These are phyloP conservation scores for Eimeria maxima DNA, from an alignment of 169 alveolate species.

Conservation along the genomic window DNA sequence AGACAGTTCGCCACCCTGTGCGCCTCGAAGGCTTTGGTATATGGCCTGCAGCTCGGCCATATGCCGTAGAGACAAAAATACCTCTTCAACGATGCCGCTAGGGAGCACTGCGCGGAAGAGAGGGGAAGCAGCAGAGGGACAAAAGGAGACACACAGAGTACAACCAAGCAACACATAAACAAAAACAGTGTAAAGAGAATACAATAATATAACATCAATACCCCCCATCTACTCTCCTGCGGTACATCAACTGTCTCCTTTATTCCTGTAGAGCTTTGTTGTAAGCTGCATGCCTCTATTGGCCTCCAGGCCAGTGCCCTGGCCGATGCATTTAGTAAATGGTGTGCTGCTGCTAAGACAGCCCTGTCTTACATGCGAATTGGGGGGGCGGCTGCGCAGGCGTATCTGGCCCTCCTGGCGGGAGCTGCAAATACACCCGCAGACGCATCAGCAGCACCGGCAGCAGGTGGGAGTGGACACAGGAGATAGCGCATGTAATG, in stretches of 20 bases:
- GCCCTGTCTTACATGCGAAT: constrained; percentile 21
- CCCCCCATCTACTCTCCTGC: too few relatives aligned
- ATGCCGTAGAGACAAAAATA: constrained; percentile 53
- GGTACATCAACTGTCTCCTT: too few relatives aligned
- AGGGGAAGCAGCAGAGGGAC: not conserved
- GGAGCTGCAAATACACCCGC: constrained; percentile 16
- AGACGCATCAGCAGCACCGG: not conserved
- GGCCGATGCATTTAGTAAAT: not conserved
- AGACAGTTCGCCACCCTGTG: constrained; percentile 83
- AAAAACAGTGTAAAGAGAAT: too few relatives aligned
- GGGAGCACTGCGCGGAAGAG: constrained; percentile 72
- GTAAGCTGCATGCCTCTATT: not conserved
- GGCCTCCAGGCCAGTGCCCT: not conserved
- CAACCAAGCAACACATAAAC: too few relatives aligned
- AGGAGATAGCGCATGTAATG: not conserved
- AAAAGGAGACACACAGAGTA: too few relatives aligned
- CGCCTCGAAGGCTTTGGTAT: constrained; percentile 51
- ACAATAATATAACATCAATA: too few relatives aligned
- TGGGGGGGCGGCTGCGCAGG: constrained; percentile 33
- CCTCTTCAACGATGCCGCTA: constrained; percentile 70
- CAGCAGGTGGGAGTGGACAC: not conserved
- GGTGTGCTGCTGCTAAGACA: not conserved
- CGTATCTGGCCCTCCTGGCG: constrained; percentile 25
- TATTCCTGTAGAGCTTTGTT: too few relatives aligned
- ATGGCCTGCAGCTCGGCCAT: constrained; percentile 78